Evolutionary conservation across 2,329 filamentous ascomycete genomes (phyloP).

Genomic region (Arachnopeziza araneosa): DNA sequence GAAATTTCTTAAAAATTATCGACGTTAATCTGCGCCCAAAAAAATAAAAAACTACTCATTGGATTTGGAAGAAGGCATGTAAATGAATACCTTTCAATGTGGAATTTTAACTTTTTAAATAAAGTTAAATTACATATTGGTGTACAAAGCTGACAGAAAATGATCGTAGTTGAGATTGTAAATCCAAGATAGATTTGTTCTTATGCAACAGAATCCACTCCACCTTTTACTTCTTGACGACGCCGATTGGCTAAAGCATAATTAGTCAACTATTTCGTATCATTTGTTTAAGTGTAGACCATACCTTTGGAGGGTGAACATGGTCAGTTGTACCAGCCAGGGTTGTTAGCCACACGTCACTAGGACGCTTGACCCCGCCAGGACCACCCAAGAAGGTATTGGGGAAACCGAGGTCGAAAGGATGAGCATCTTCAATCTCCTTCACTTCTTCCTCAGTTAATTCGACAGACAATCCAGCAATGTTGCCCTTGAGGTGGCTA

Average conservation of each 20-base stretch:
- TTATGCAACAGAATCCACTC: background rate
- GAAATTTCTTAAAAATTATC: too few species aligned
- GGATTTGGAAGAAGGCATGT: too few species aligned
- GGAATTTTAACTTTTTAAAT: background rate
- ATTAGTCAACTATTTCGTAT: conserved; percentile 1
- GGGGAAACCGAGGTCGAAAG: conserved; percentile 65
- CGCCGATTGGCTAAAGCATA: conserved; percentile 5
- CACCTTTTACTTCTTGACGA: conserved; percentile 7
- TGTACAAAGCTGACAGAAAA: background rate
- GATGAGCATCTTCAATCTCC: conserved; percentile 56
- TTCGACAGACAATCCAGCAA: conserved; percentile 58
- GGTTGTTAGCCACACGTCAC: conserved; percentile 25
- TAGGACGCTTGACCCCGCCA: conserved; percentile 32
- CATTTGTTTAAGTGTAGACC: background rate
- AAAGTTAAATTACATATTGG: background rate
- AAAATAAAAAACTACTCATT: too few species aligned
- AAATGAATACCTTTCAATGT: too few species aligned
- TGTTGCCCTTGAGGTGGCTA: conserved; percentile 64
- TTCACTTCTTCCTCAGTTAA: conserved; percentile 58
- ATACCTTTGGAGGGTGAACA: conserved; percentile 33
- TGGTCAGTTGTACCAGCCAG: conserved; percentile 47
- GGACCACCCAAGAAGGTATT: conserved; percentile 49
- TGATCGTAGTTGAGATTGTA: background rate
- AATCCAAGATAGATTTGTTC: background rate
- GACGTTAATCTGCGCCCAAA: too few species aligned